phyloP scores from a whole-genome alignment of 257 asterid genomes.

The Nemophila menziesii region DNA sequence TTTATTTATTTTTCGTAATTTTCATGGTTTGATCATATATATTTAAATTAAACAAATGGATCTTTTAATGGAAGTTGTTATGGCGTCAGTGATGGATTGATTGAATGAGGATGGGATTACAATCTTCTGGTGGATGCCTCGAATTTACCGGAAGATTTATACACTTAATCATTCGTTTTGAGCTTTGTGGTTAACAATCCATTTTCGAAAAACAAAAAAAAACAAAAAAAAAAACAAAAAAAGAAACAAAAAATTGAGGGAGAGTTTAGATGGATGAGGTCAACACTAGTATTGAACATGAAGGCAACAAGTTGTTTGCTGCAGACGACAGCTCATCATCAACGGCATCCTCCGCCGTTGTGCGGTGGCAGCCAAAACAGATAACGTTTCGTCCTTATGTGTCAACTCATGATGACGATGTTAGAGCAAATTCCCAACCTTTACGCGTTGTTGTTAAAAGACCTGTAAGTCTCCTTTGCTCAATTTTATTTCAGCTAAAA shows the following conservation, averaged over 20 bases:
- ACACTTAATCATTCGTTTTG: slow-evolving; percentile 4
- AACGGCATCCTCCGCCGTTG: slow-evolving; percentile 7
- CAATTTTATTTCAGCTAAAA: background rate
- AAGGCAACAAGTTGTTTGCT: slow-evolving; percentile 18
- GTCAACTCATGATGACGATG: slow-evolving; percentile 18
- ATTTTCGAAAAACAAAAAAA: background rate
- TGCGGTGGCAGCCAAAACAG: slow-evolving; percentile 66
- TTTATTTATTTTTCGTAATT: no score
- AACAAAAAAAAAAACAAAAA: background rate
- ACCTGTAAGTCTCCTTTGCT: slow-evolving; percentile 49
- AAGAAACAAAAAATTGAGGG: slow-evolving; percentile 3
- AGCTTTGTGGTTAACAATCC: slow-evolving; percentile 17
- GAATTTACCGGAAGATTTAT: slow-evolving; percentile 54
- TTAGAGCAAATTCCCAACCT: slow-evolving; percentile 40
- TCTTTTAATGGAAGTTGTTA: slow-evolving; percentile 15
- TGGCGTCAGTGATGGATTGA: slow-evolving; percentile 15
- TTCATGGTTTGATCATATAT: no score
- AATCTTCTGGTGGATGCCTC: slow-evolving; percentile 71
- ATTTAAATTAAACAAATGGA: no score
- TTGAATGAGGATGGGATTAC: slow-evolving; percentile 91
- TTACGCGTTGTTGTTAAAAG: slow-evolving; percentile 65
- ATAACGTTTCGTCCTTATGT: slow-evolving; percentile 53
- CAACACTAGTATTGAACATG: slow-evolving; percentile 20
- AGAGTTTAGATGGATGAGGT: slow-evolving; percentile 51
- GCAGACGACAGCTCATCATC: slow-evolving; percentile 24